Evolutionary conservation across 805 yeast genomes (phyloP).

Genomic region (Candida krabiensis): DNA sequence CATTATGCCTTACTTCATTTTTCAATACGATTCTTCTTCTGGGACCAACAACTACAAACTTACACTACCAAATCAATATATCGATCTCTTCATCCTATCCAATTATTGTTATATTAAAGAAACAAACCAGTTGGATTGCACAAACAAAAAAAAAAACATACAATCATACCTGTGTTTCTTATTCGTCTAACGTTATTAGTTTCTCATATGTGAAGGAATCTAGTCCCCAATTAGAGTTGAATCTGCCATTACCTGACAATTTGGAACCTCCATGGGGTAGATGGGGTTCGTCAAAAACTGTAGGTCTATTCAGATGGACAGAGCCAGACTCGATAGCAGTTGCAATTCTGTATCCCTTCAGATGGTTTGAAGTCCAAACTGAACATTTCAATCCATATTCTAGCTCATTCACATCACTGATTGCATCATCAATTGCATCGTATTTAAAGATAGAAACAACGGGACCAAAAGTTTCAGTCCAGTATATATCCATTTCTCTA

Average conservation of each 20-base stretch:
- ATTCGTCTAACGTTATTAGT: slow-evolving; percentile 38
- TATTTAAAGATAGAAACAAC: slow-evolving; percentile 35
- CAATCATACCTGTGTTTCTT: too few species aligned
- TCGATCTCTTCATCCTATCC: too few species aligned
- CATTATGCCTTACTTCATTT: too few species aligned
- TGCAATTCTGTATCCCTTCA: slow-evolving; percentile 36
- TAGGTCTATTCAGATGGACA: slow-evolving; percentile 25
- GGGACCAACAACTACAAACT: too few species aligned
- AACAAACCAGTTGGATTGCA: too few species aligned
- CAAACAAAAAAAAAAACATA: too few species aligned
- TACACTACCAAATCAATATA: too few species aligned
- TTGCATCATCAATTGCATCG: slow-evolving; percentile 17
- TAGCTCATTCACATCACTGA: slow-evolving; percentile 29
- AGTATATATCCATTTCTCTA: slow-evolving; percentile 29
- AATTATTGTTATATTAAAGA: too few species aligned
- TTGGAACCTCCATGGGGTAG: slow-evolving; percentile 49
- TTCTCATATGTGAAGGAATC: slow-evolving; percentile 40
- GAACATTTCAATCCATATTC: slow-evolving; percentile 42
- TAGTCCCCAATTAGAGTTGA: slow-evolving; percentile 46
- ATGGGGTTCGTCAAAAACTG: slow-evolving; percentile 26
- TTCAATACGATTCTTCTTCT: too few species aligned
- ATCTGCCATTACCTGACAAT: slow-evolving; percentile 42
- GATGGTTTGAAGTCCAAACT: slow-evolving; percentile 40
- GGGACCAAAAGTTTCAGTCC: slow-evolving; percentile 46
- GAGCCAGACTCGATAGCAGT: slow-evolving; percentile 37